Evolutionary conservation across 2,329 filamentous ascomycete genomes (phyloP).

Genomic region (Drechslerella dactyloides): DNA sequence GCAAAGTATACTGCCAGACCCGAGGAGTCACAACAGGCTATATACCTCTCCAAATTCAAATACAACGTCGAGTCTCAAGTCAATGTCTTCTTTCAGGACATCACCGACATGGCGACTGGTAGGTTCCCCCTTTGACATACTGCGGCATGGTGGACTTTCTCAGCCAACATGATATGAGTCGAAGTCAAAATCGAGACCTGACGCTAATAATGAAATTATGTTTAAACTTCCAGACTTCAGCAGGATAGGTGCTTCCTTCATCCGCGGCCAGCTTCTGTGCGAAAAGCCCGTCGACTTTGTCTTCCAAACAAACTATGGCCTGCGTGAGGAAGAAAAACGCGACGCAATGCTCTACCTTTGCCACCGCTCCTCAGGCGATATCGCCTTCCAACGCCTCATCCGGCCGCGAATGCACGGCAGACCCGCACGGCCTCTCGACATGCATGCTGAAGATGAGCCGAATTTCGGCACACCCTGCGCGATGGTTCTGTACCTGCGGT

Average conservation of each 20-base stretch:
- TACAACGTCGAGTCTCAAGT: slow-evolving; percentile 41
- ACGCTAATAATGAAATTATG: neutral
- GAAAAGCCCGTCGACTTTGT: slow-evolving; percentile 44
- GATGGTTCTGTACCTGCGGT: slow-evolving; percentile 44
- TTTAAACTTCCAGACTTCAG: slow-evolving; percentile 27
- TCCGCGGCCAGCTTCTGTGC: slow-evolving; percentile 42
- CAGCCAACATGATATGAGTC: too few species aligned
- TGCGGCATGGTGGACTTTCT: too few species aligned
- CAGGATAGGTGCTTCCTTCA: slow-evolving; percentile 33
- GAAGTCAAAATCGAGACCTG: neutral
- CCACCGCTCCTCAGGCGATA: slow-evolving; percentile 45
- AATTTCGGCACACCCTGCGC: slow-evolving; percentile 29
- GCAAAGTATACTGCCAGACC: slow-evolving; percentile 34
- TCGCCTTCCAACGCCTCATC: slow-evolving; percentile 46
- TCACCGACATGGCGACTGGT: slow-evolving; percentile 46
- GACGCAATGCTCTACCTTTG: slow-evolving; percentile 46
- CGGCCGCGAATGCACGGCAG: slow-evolving; percentile 34
- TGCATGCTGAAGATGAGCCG: slow-evolving; percentile 17
- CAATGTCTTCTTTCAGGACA: slow-evolving; percentile 44
- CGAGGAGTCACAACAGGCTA: slow-evolving; percentile 27
- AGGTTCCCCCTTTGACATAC: too few species aligned
- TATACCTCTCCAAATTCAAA: slow-evolving; percentile 48
- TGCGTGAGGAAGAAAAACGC: slow-evolving; percentile 46
- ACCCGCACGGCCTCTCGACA: slow-evolving; percentile 27
- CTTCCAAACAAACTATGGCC: slow-evolving; percentile 49